These are phyloP conservation scores for Kalmanozyma brasiliensis DNA, from an alignment of 1,284 basidiomycete genomes.

Conservation along the genomic window DNA sequence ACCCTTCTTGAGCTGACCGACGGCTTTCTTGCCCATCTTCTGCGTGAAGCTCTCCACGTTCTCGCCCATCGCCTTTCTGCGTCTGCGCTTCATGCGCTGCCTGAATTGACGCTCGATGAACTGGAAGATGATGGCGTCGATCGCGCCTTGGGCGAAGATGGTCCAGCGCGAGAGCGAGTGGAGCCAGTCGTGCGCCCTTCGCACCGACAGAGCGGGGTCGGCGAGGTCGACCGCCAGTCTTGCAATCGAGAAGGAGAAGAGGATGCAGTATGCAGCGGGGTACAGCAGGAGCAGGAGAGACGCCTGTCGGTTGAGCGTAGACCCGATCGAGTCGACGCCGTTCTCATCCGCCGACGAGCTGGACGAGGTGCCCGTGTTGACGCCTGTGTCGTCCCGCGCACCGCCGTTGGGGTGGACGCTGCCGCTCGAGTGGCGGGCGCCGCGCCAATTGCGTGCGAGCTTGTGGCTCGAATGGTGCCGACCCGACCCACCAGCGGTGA, in stretches of 20 bases:
- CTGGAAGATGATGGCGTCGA: constrained; percentile 63
- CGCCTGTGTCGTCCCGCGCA: constrained; percentile 2
- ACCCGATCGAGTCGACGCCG: constrained; percentile 56
- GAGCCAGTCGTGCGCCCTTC: constrained; percentile 41
- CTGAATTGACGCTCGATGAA: constrained; percentile 58
- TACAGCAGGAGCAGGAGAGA: constrained; percentile 56
- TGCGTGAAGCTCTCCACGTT: constrained; percentile 25
- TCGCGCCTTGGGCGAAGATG: constrained; percentile 60
- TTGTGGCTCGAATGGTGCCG: background rate
- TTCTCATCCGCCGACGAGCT: constrained; percentile 39
- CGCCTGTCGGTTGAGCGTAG: constrained; percentile 60
- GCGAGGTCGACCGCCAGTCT: constrained; percentile 50
- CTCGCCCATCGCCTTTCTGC: constrained; percentile 55
- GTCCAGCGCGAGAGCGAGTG: constrained; percentile 50
- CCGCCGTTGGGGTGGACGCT: too few relatives aligned
- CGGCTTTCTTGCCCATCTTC: constrained; percentile 15
- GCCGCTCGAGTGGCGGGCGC: too few relatives aligned
- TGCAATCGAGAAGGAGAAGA: constrained; percentile 58
- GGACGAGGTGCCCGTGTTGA: constrained; percentile 28
- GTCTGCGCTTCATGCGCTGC: constrained; percentile 50
- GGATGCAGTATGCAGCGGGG: constrained; percentile 52
- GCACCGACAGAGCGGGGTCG: constrained; percentile 14
- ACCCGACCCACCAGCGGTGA: constrained; percentile 12
- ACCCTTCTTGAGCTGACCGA: constrained; percentile 1
- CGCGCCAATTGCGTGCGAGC: background rate